Evolutionary conservation across 352 stramenopile genomes (phyloP), one percentile per base, ranked within the genome.

Genomic region (Globisporangium carolinianum): DNA sequence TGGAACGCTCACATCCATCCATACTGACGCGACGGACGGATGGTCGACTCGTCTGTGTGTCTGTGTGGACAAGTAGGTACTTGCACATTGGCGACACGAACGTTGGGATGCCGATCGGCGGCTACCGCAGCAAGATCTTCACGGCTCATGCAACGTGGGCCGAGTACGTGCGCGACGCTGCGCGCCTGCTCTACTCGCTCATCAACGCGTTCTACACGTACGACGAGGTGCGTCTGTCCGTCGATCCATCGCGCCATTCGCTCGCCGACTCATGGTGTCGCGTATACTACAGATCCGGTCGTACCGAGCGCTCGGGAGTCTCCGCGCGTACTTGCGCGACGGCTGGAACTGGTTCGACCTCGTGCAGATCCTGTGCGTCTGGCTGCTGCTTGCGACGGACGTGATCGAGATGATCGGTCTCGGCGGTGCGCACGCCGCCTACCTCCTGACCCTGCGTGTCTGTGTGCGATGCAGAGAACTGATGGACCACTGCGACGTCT

Each of bases 331-430:
- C 52, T 72, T 90, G 6, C 64, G 72, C 45, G 79, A 92, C 48
- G 76, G 76, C 10, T 92, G 83, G 83, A 92, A 87, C 51, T 86
- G 71, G 65, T 92, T 90, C 47, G 79, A 92, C 49, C 54, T 88
- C 15, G 52, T 92, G 3, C 83, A 87, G 47, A 89, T 92, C 59
- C 43, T 58, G 11, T 89, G 78, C 47, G 75, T 92, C 4, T 90
- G 83, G 83, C 56, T 89, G 35, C 59, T 90, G 5, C 53, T 87
- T 15, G 55, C 68, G 6, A 79, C 73, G 1, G 83, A 92, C 32
- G 39, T 87, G 15, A 51, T 73, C 14, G 68, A 77, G 24, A 68
- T 84, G 32, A 47, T 80, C 46, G 55, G 38, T 39, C 56, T 68
- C 47, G 62, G 66, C 55, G 53, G 74, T 83, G 58, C 6, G 51